Conservation (phyloP, 257 asterid genomes). For the Datura wrightii region DNA sequence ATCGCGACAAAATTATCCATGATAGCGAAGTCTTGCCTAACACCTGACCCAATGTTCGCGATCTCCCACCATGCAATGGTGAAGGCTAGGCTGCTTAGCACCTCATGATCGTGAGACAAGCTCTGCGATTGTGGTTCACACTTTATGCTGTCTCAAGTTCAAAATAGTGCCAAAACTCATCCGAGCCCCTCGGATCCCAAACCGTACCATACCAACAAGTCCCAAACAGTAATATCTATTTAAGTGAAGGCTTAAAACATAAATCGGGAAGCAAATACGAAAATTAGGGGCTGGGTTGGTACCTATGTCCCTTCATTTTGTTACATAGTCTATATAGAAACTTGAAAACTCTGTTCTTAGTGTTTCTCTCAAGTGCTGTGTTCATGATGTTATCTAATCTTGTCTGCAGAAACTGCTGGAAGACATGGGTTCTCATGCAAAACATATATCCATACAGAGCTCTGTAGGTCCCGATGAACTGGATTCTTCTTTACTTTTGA, state of each 20-base stretch:
- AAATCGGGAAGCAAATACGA: not conserved
- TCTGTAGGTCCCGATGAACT: constrained; percentile 52
- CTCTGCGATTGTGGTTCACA: not conserved
- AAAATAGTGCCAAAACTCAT: constrained; percentile 2
- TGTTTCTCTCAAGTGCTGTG: constrained; percentile 8
- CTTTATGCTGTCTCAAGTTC: not conserved
- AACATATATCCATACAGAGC: constrained; percentile 46
- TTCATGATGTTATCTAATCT: not conserved
- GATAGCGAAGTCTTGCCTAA: not conserved
- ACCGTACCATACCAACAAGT: not conserved
- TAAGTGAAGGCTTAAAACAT: constrained; percentile 7
- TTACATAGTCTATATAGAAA: not conserved
- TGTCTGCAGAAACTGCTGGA: constrained; percentile 63
- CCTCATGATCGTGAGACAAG: not conserved
- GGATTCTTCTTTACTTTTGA: constrained; percentile 41
- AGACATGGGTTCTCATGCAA: constrained; percentile 45
- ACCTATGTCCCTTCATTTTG: not conserved
- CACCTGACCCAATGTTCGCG: not conserved
- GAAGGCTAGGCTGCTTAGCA: not conserved
- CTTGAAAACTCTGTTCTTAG: constrained; percentile 25
- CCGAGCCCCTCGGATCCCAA: not conserved
- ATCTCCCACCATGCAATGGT: not conserved
- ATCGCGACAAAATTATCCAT: not conserved
- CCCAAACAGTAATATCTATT: constrained; percentile 4
- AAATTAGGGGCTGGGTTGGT: not conserved